Conservation (phyloP, 768 basidiomycete genomes). For the Omphalotus guepiniiformis region DNA sequence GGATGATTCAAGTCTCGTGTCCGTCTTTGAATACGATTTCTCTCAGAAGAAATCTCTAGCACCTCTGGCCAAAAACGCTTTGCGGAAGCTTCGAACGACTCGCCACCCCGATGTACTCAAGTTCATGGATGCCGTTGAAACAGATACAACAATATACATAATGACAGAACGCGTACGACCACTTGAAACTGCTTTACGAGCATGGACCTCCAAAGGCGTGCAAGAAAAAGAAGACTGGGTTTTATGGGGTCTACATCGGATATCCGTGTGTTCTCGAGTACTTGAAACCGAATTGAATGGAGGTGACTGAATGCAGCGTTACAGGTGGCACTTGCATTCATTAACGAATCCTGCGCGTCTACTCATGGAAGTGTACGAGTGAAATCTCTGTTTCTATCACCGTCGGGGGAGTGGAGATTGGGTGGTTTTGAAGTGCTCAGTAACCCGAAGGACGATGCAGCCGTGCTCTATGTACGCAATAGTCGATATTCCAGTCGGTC, state of each 20-base stretch:
- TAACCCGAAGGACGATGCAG: conserved; percentile 71
- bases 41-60: conserved; percentile 60
- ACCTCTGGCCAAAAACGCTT: conserved; percentile 81
- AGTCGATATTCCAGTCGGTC: conserved; percentile 7
- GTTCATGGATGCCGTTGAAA: conserved; percentile 91
- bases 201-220: conserved; percentile 57
- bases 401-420: conserved; percentile 94
- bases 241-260: conserved; percentile 88
- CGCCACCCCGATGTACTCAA: conserved; percentile 96
- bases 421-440: conserved; percentile 93
- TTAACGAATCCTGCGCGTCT: conserved; percentile 79
- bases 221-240: conserved; percentile 83
- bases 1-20: conserved; percentile 86
- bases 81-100: conserved; percentile 85
- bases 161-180: conserved; percentile 93
- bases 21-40: conserved; percentile 90
- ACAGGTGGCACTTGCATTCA: conserved; percentile 84
- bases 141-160: conserved; percentile 82
- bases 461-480: conserved; percentile 72
- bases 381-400: conserved; percentile 85
- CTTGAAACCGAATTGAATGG: no score
- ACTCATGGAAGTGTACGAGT: conserved; percentile 78
- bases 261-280: conserved; percentile 61
- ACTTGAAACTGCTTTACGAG: conserved; percentile 54
- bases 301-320: conserved; percentile 3